Evolutionary conservation across 371 early-diverging fungal genomes (phyloP), one percentile per base, ranked within the genome.

Genomic region (Syncephalastrum monosporum): DNA sequence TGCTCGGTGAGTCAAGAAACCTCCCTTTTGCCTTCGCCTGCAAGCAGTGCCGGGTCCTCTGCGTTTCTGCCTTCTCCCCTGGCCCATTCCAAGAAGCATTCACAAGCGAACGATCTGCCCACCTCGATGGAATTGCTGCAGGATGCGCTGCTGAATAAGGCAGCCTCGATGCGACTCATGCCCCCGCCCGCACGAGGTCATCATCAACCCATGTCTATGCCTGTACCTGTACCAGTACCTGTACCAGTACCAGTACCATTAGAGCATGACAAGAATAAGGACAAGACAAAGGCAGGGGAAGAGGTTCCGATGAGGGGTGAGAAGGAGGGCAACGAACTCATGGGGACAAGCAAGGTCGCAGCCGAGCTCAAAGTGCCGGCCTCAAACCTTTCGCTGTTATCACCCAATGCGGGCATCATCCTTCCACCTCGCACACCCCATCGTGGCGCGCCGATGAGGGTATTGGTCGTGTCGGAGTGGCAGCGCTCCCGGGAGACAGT

Each of bases 401-500:
- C 69, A 1, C 55, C 64, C 4, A 60, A 55, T 16, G 43, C 59
- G 1, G 57, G 57, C 13, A 60, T 65, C 2, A 67, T 73, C 23
- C 47, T 69, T 14, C 75, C 77, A 4, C 73, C 69, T n/a, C 65
- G 69, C 4, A 69, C 75, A 19, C 73, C 80, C 0, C 65, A 66
- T 2, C 60, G 60, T 24, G 56, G 59, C 7, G 57, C 63, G 10
- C 68, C 72, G 3, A 48, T 72, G 5, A 56, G 79, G 3, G 69
- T 72, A 3, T 47, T 82, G 17, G 64, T 75, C 8, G 74, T 79
- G 15, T 77, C 71, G 0, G 72, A 77, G 51, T 76, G 77, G 74
- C 46, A 55, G 3, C 59, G 63, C 27, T 72, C 82, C 3, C 63
- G 73, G 3, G 61, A 69, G 17, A 74, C 76, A 0, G 62, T 74